Percentiles rank a stretch among this genome's conserved stretches.
Evolutionary conservation across 169 alveolate genomes (phyloP).

Genomic region (Plasmodium malariae): DNA sequence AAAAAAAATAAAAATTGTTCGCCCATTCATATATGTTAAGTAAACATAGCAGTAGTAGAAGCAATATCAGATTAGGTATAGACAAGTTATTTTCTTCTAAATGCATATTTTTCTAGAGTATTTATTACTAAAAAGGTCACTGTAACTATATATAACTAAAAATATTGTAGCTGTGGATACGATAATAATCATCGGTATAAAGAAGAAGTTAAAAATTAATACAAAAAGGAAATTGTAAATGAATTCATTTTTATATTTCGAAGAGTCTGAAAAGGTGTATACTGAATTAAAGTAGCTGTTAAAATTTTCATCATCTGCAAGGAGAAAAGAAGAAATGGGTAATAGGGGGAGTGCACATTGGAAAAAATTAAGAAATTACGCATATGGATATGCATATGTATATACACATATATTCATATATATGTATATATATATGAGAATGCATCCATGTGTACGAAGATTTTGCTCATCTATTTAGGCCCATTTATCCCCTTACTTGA

Average conservation of each 20-base stretch:
- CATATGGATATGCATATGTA: background rate
- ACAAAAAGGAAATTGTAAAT: conserved; percentile 27
- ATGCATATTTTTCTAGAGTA: background rate
- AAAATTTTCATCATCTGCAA: conserved; percentile 12
- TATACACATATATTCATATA: background rate
- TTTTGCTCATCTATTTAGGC: background rate
- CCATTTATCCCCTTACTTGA: conserved; percentile 22
- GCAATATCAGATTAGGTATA: no score
- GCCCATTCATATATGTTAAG: background rate
- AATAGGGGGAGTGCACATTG: background rate
- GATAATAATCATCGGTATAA: conserved; percentile 60
- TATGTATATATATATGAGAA: conserved; percentile 3
- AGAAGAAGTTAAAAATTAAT: conserved; percentile 24
- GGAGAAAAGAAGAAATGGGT: background rate
- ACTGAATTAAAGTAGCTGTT: conserved; percentile 5
- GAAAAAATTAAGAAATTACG: background rate
- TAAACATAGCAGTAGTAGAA: background rate
- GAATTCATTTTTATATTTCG: conserved; percentile 37
- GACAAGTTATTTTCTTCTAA: no score
- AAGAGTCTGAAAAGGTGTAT: conserved; percentile 7
- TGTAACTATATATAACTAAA: conserved; percentile 15
- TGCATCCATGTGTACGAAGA: background rate
- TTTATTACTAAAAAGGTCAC: conserved; percentile 20
- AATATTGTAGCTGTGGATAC: conserved; percentile 36
- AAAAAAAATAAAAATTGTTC: background rate